These are phyloP conservation scores for Chaetoscypha palmicola DNA, from an alignment of 2,329 filamentous ascomycete genomes.

Conservation along the genomic window DNA sequence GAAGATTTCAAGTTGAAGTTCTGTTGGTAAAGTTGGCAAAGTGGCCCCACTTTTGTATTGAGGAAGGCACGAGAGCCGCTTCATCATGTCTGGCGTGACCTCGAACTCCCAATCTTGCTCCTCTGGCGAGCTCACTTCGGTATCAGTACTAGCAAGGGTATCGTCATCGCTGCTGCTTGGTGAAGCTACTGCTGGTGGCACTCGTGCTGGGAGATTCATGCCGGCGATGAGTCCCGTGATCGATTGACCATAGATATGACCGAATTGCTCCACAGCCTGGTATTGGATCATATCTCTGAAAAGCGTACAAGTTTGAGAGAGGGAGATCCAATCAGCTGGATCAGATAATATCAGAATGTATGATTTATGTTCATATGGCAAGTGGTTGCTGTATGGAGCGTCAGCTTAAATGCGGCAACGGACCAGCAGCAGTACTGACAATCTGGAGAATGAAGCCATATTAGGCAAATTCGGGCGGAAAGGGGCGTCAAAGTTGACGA, in stretches of 20 bases:
- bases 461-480: not conserved
- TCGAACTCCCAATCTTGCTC: conserved; percentile 21
- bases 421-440: not conserved
- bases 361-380: not conserved
- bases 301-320: not conserved
- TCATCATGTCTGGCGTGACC: conserved; percentile 21
- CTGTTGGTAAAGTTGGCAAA: conserved; percentile 47
- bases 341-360: not conserved
- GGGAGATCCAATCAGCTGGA: not conserved
- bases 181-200: not conserved
- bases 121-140: conserved; percentile 20
- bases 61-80: conserved; percentile 14
- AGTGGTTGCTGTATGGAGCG: not conserved
- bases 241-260: not conserved
- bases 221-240: not conserved
- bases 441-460: not conserved
- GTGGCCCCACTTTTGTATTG: conserved; percentile 9
- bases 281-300: not conserved
- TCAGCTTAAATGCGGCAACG: not conserved
- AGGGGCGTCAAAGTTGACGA: too few species aligned
- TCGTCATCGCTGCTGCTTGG: conserved; percentile 17
- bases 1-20: conserved; percentile 54
- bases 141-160: conserved; percentile 19
- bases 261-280: not conserved
- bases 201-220: not conserved